Conservation (phyloP, 176 grass and related monocot genomes). For the Phyllostachys edulis region DNA sequence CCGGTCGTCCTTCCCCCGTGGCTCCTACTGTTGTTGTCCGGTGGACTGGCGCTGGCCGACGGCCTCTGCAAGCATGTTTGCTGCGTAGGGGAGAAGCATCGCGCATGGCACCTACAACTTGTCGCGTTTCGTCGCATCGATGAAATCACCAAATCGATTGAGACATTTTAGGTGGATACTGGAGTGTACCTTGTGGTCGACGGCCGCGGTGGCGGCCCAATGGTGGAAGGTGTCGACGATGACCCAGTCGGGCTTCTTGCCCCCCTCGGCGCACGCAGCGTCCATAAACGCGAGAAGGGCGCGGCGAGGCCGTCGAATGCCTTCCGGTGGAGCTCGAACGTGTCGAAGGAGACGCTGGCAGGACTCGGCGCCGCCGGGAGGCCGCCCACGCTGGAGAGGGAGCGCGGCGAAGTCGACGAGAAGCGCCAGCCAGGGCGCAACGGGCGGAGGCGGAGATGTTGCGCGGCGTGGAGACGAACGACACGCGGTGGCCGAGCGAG, state of each 20-base stretch:
- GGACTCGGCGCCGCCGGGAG: slow-evolving; percentile 35
- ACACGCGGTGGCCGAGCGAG: slow-evolving; percentile 23
- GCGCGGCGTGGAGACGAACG: slow-evolving; percentile 42
- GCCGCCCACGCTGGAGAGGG: slow-evolving; percentile 20
- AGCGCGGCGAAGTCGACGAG: slow-evolving; percentile 34
- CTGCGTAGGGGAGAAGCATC: not conserved
- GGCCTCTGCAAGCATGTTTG: too few relatives aligned
- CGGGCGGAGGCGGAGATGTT: slow-evolving; percentile 35
- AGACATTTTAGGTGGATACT: not conserved
- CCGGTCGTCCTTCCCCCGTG: too few relatives aligned
- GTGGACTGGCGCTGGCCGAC: not conserved
- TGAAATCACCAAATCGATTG: too few relatives aligned
- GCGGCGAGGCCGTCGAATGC: slow-evolving; percentile 44
- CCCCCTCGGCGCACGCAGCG: not conserved
- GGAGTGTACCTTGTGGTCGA: not conserved
- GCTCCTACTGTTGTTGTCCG: too few relatives aligned
- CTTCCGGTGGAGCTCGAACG: slow-evolving; percentile 27
- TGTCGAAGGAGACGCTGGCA: slow-evolving; percentile 29
- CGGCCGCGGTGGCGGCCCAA: slow-evolving; percentile 32
- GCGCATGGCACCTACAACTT: not conserved
- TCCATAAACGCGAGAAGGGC: not conserved
- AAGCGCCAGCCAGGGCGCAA: not conserved
- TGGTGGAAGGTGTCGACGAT: slow-evolving; percentile 29
- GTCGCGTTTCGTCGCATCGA: not conserved
- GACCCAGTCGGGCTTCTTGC: slow-evolving; percentile 27